These are phyloP conservation scores for Ailanthus altissimus DNA, from an alignment of 345 rosid species.

Conservation along the genomic window DNA sequence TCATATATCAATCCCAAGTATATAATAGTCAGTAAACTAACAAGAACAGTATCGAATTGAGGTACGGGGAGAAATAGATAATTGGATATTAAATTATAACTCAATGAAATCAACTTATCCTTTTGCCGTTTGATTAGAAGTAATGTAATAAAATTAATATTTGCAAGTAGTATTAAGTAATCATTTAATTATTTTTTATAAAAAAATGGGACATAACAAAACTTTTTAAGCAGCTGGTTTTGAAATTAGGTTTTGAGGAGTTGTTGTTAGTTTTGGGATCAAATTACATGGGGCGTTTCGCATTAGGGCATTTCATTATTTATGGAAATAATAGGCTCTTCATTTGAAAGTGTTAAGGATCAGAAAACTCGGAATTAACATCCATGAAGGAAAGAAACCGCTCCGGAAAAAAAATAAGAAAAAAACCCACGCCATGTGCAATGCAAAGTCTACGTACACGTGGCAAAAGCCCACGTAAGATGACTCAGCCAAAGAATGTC, in stretches of 20 bases:
- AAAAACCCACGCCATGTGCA: neutral
- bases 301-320: neutral
- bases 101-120: neutral
- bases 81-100: neutral
- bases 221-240: constrained; percentile 25
- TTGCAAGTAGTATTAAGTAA: neutral
- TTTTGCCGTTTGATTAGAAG: neutral
- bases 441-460: neutral
- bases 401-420: no score
- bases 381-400: neutral
- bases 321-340: neutral
- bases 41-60: no score
- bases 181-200: neutral
- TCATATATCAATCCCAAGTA: no score
- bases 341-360: neutral
- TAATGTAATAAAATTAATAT: neutral
- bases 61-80: neutral
- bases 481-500: constrained; percentile 22
- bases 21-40: no score
- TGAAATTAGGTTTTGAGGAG: neutral
- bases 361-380: neutral
- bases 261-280: constrained; percentile 30
- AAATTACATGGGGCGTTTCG: constrained; percentile 34
- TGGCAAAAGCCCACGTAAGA: constrained; percentile 15
- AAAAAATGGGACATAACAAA: neutral